Evolutionary conservation across 192 early-diverging fungal species (phyloP).

Genomic region (Paraglomus occultum): DNA sequence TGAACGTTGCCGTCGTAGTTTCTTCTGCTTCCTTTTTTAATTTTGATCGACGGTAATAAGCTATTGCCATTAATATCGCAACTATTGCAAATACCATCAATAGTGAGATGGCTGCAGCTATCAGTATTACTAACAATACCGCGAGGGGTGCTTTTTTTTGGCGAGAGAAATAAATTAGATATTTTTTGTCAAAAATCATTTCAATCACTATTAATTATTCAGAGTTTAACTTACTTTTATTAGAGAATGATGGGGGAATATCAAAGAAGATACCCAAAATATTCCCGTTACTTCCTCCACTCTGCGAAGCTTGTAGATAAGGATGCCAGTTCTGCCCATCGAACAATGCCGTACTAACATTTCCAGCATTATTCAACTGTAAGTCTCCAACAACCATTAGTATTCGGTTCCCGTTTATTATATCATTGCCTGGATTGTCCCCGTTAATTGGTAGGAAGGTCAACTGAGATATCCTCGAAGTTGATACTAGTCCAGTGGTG

Average conservation of each 20-base stretch:
- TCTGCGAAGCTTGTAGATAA: constrained; percentile 37
- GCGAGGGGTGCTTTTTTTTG: constrained; percentile 35
- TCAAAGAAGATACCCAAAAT: constrained; percentile 32
- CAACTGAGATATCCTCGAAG: constrained; percentile 2
- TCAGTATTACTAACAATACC: constrained; percentile 62
- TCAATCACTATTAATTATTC: background rate
- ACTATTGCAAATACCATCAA: constrained; percentile 64
- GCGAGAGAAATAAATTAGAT: background rate
- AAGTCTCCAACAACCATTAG: constrained; percentile 46
- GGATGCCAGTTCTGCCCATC: constrained; percentile 51
- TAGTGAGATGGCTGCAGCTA: constrained; percentile 67
- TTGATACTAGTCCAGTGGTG: constrained; percentile 8
- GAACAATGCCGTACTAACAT: constrained; percentile 44
- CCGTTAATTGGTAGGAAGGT: constrained; percentile 2
- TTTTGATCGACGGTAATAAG: constrained; percentile 30
- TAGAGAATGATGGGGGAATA: constrained; percentile 9
- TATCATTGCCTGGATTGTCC: constrained; percentile 24
- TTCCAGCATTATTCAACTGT: constrained; percentile 39
- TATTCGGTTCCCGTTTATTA: constrained; percentile 36
- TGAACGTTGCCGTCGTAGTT: background rate
- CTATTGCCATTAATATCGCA: constrained; percentile 52
- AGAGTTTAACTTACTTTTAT: constrained; percentile 27
- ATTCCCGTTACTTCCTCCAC: constrained; percentile 19
- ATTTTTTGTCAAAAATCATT: background rate
- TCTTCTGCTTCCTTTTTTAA: background rate